Evolutionary conservation across 208 protist species (phyloP), one percentile per base, ranked within the genome.

Genomic region (Angomonas ambiguus): DNA sequence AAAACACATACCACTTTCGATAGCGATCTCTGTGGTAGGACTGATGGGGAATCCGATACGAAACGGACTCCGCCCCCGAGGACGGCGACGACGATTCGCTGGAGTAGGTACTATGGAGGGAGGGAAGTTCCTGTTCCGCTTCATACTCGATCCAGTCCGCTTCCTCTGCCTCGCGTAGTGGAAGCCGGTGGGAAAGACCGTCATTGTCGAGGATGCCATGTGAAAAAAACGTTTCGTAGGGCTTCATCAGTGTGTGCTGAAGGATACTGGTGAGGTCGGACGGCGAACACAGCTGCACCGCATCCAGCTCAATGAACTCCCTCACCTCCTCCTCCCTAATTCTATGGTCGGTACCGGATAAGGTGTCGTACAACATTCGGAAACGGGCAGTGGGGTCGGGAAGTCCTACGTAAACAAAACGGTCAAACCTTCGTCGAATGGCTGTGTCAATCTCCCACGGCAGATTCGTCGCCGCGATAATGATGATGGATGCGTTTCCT

Each of bases 231-330:
- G 65, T 63, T 22, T 88, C 71, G 31, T 99, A 77, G 0, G 98
- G 97, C 49, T 79, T 71, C 93, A 99, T 98, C 11, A 98, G 70
- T 0, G 97, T 97, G 30, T 98, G 93, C 0, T 85, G 88, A 1
- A 95, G 76, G 2, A 98, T 35, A 22, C 82, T 91, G 5, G 76
- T 69, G 70, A 99, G 81, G 73, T 99, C 98, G 0, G 96, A 91
- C 24, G 95, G 84, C 6, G 95, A 96, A 72, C 88, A 98, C 33
- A 84, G 82, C 6, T 91, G 79, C 11, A 53, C 45, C 10, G 18
- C 3, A 24, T 79, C 90, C 4, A 42, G 49, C 25, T 73, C 38
- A 16, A 82, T 75, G 11, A 97, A 33, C 25, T 42, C 57, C 1
- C 72, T 33, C 59, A 95, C 42, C 42, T 91, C 72, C 1, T 41